These are phyloP conservation scores for Alternaria conjuncta DNA, from an alignment of 2,329 filamentous ascomycete species.

Conservation along the genomic window DNA sequence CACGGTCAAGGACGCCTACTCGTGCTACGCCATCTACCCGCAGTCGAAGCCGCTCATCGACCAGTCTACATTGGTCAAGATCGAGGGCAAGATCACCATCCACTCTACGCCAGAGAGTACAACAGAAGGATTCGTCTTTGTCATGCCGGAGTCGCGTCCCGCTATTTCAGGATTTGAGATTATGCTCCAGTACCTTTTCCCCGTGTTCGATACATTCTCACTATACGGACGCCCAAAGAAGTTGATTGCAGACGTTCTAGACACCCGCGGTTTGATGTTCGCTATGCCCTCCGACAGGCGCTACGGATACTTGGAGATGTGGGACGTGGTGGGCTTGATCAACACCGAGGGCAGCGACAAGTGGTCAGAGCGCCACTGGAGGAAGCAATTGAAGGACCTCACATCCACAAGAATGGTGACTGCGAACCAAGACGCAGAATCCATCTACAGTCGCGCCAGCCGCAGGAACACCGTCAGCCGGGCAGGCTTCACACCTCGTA, in stretches of 20 bases:
- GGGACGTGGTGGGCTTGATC: conserved; percentile 84
- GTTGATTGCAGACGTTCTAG: conserved; percentile 84
- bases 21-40: conserved; percentile 94
- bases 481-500: conserved; percentile 46
- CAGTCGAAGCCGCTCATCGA: conserved; percentile 94
- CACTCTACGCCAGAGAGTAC: conserved; percentile 78
- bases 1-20: conserved; percentile 87
- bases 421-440: conserved; percentile 28
- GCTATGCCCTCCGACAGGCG: conserved; percentile 89
- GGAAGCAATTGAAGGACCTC: conserved; percentile 84
- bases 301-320: conserved; percentile 88
- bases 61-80: conserved; percentile 89
- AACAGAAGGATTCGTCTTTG: conserved; percentile 93
- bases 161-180: conserved; percentile 94
- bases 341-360: conserved; percentile 74
- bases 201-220: conserved; percentile 89
- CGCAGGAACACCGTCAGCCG: conserved; percentile 54
- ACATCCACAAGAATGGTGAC: conserved; percentile 78
- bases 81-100: conserved; percentile 89
- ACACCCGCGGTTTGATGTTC: conserved; percentile 94
- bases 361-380: conserved; percentile 91
- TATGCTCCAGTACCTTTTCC: conserved; percentile 90
- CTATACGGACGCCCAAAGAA: conserved; percentile 89
- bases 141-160: conserved; percentile 95
- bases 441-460: conserved; percentile 49